Evolutionary conservation across 805 yeast genomes (phyloP).

Genomic region (Hanseniaspora hatyaiensis): DNA sequence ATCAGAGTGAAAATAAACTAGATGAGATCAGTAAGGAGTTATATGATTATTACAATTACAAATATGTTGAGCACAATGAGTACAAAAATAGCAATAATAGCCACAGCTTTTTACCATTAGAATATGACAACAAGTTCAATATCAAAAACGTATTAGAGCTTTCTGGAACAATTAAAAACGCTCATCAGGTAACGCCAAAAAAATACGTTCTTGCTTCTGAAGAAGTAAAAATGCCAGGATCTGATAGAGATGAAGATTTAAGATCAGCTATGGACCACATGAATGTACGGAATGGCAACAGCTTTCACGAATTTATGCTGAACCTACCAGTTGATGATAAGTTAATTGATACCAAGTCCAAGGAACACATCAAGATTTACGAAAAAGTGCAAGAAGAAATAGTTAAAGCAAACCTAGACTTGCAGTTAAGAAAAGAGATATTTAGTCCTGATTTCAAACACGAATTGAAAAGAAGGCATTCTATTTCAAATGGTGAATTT

Average conservation of each 20-base stretch:
- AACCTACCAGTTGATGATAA: constrained; percentile 10
- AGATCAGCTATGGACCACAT: too few species aligned
- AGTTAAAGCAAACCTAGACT: constrained; percentile 1
- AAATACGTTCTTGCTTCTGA: too few species aligned
- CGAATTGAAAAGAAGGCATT: constrained; percentile 11
- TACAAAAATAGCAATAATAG: constrained; percentile 13
- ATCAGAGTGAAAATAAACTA: neutral
- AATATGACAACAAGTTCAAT: too few species aligned
- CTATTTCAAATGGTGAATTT: neutral
- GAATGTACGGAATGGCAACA: too few species aligned
- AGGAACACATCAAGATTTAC: constrained; percentile 6
- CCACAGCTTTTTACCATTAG: too few species aligned
- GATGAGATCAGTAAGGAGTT: constrained; percentile 15
- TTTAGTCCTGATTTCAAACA: neutral
- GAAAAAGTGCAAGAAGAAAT: constrained; percentile 11
- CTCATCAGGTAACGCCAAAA: too few species aligned
- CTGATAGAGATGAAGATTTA: neutral
- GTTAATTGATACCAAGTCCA: constrained; percentile 6
- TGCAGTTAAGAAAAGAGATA: constrained; percentile 1
- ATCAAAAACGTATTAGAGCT: too few species aligned
- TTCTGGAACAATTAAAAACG: too few species aligned
- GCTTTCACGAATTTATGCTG: too few species aligned
- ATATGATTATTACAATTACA: constrained; percentile 23
- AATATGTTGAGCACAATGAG: constrained; percentile 18
- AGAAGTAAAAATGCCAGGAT: too few species aligned